Evolutionary conservation across 116 monocot species (phyloP).

Genomic region (Thalassia testudinum): DNA sequence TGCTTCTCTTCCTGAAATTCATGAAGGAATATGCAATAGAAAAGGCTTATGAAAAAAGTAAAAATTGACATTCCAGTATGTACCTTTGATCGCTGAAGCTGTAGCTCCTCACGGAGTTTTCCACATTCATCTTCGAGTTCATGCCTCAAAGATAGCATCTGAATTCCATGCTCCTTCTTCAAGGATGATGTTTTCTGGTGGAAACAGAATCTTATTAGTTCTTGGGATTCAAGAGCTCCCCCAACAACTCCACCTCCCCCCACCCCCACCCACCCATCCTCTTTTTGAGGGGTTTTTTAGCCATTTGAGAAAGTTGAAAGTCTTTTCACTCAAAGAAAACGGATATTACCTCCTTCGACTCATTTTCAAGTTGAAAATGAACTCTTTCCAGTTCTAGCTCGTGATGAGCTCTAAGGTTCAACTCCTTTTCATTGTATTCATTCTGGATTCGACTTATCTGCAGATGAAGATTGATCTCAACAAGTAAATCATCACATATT

Average conservation of each 20-base stretch:
- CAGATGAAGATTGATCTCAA: slow-evolving; percentile 4
- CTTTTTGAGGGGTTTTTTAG: too few relatives aligned
- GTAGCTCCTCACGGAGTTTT: slow-evolving; percentile 73
- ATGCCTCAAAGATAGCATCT: slow-evolving; percentile 59
- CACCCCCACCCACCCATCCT: too few relatives aligned
- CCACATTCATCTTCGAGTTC: slow-evolving; percentile 70
- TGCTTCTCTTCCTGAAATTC: slow-evolving; percentile 78
- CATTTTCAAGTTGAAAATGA: slow-evolving; percentile 73
- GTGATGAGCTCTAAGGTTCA: slow-evolving; percentile 36
- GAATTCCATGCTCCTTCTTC: slow-evolving; percentile 93
- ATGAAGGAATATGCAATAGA: neutral
- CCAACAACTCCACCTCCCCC: neutral
- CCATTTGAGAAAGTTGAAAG: too few relatives aligned
- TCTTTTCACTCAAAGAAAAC: neutral
- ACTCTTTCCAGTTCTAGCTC: slow-evolving; percentile 61
- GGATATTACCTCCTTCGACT: slow-evolving; percentile 73
- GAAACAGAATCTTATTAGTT: neutral
- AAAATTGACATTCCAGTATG: neutral
- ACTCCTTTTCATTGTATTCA: slow-evolving; percentile 62
- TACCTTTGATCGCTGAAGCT: slow-evolving; percentile 81
- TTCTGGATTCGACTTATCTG: slow-evolving; percentile 70
- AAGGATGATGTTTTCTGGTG: slow-evolving; percentile 53
- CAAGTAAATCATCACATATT: neutral
- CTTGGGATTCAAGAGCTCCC: neutral
- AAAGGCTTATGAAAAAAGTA: neutral